A percentile compares a stretch with the other conserved stretches of the same genome.
phyloP scores from a whole-genome alignment of 352 stramenopile genomes.

The Pythium grandisporangium region DNA sequence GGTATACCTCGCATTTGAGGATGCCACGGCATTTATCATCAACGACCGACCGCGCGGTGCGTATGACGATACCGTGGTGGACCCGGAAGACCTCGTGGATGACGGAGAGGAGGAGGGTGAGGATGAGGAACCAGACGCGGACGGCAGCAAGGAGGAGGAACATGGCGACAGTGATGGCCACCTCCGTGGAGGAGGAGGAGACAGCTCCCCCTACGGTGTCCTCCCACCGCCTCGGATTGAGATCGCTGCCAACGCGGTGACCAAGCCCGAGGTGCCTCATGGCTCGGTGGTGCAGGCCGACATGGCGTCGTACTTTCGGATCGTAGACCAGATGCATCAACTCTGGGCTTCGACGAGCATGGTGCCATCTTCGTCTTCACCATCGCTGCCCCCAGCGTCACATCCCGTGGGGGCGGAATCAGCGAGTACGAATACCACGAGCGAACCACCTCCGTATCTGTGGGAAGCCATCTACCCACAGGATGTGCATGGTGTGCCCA shows the following conservation, averaged over 20 bases:
- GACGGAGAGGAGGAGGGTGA: too few species aligned
- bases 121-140: conserved; percentile 34
- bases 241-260: conserved; percentile 34
- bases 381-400: too few species aligned
- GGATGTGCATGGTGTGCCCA: conserved; percentile 23
- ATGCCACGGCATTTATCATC: conserved; percentile 60
- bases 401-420: too few species aligned
- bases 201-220: conserved; percentile 40
- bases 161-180: not conserved
- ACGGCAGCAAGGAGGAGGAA: conserved; percentile 4
- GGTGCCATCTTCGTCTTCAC: too few species aligned
- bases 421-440: not conserved
- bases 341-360: too few species aligned
- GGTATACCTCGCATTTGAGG: conserved; percentile 64
- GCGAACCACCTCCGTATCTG: conserved; percentile 44
- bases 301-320: conserved; percentile 60
- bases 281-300: conserved; percentile 54
- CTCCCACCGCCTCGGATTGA: conserved; percentile 42
- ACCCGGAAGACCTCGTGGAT: conserved; percentile 59
- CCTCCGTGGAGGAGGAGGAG: conserved; percentile 10
- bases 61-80: conserved; percentile 43
- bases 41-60: conserved; percentile 47
- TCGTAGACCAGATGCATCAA: conserved; percentile 55
- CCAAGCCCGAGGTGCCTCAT: conserved; percentile 47
- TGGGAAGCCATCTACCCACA: conserved; percentile 75